Evolutionary conservation across 129 eudicot genomes (phyloP), one percentile per base, ranked within the genome.

Genomic region (Flaveria brownii): DNA sequence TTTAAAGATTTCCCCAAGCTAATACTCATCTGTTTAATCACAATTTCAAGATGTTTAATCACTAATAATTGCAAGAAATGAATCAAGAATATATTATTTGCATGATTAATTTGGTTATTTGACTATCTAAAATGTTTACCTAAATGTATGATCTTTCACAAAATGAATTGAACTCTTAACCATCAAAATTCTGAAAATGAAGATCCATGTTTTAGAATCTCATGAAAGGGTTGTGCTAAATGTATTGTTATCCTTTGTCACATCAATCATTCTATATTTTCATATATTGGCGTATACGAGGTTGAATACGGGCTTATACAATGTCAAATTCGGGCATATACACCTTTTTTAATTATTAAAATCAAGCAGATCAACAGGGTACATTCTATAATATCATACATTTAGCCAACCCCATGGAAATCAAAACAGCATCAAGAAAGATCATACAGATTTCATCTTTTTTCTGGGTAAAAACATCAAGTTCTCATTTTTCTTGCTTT

Each of bases 1-100:
- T 57, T 86, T 43, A 86, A 75, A 17, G 89, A 84, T 84, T 82
- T 88, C 22, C 87, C 88, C 76, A 90, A 72, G 78, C 87, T 80
- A 30, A 82, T 50, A 55, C 83, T 77, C 91, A 84, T 80, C 93
- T 87, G 82, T 75, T 62, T 39, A 50, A 80, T 60, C 55, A 8
- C 25, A 70, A 52, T 60, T 28, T 25, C 75, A 78, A 17, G 20
- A 68, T 59, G 2, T n/a, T 20, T 68, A 56, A 30, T 56, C 69
- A 70, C 45, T 4, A 5, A 70, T 59, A 70, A 57, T 20, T 70
- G 17, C 45, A 47, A 49, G 46, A 71, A 60, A 71, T 4, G 20
- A 68, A 39, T 55, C 75, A 67, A 66, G 23, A 73, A 41, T 51
- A 72, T 18, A 28, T 65, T 54, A 10, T 49, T 11, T n/a, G 14